These are phyloP conservation scores for Vitis amurensis DNA, from an alignment of 164 flowering plant genomes.

Conservation along the genomic window DNA sequence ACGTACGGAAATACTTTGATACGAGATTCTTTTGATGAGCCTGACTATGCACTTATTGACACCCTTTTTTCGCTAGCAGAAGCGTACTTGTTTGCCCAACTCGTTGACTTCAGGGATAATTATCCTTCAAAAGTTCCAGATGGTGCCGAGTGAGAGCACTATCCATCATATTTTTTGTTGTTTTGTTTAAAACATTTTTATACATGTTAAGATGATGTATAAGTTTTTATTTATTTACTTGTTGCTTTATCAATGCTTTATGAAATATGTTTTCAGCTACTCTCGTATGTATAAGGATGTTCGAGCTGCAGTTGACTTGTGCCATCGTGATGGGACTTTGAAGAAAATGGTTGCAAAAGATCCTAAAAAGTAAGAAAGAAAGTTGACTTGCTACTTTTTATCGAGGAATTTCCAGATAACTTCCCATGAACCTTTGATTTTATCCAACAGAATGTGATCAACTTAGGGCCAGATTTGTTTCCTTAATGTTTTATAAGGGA, in stretches of 20 bases:
- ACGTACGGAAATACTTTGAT: constrained; percentile 81
- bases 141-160: constrained; percentile 59
- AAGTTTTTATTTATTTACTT: background rate
- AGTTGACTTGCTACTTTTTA: too few species aligned
- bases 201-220: background rate
- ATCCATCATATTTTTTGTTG: background rate
- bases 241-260: background rate
- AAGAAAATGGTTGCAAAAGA: constrained; percentile 95
- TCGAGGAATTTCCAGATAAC: too few species aligned
- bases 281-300: constrained; percentile 88
- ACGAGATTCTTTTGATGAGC: constrained; percentile 96
- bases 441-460: too few species aligned
- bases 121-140: constrained; percentile 70
- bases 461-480: too few species aligned
- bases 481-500: too few species aligned
- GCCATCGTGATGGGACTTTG: constrained; percentile 98
- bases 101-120: constrained; percentile 86
- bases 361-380: constrained; percentile 62
- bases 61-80: constrained; percentile 96
- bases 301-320: constrained; percentile 94
- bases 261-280: constrained; percentile 50
- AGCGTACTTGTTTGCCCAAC: constrained; percentile 93
- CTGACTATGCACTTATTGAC: constrained; percentile 96
- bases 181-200: background rate
- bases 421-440: too few species aligned